Evolutionary conservation across 140 eudicot species (phyloP), one percentile per base, ranked within the genome.

Genomic region (Eryngium alpinum): DNA sequence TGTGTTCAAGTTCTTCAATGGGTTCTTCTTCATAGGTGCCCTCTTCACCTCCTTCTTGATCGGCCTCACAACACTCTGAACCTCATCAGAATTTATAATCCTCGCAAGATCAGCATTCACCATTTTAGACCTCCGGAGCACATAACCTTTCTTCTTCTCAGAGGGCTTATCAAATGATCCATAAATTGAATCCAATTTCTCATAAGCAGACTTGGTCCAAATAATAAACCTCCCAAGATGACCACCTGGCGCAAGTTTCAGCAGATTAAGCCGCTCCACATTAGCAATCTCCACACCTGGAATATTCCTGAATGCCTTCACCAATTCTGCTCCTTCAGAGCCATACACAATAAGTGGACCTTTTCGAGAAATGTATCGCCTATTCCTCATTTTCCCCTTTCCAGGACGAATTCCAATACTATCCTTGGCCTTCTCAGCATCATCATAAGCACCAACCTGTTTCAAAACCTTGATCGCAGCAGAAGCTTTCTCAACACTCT

Each of bases 221-320:
- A 38, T 38, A 38, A 38, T 38, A 38, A 38, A 38, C 46, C 46
- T 78, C 10, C 97, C 97, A 0, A 92, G 72, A 57, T 92, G 97
- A 16, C 97, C 97, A 50, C 97, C 97, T 29, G 97, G 94, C 6
- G 97, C 97, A 11, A 92, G 83, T 77, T 92, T 90, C 84, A 92
- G 66, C 62, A 92, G 62, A 63, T 90, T 90, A 24, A 92, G 83
- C 6, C 97, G 85, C 18, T 91, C 93, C 0, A 92, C 46, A 38
- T 38, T 38, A 2, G 46, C 46, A 38, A 38, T 38, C 46, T 38
- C 46, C 46, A 38, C 46, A 27, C 94, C 97, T 28, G 97, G 89
- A 31, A 92, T 90, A 80, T 92, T 92, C 73, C 97, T 77, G 82
- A 92, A 92, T 0, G 97, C 91, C 89, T 92, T 92, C 16, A 86